Evolutionary conservation across 495 filamentous ascomycete species (phyloP).

Genomic region (Penicillium dipodomyicola): DNA sequence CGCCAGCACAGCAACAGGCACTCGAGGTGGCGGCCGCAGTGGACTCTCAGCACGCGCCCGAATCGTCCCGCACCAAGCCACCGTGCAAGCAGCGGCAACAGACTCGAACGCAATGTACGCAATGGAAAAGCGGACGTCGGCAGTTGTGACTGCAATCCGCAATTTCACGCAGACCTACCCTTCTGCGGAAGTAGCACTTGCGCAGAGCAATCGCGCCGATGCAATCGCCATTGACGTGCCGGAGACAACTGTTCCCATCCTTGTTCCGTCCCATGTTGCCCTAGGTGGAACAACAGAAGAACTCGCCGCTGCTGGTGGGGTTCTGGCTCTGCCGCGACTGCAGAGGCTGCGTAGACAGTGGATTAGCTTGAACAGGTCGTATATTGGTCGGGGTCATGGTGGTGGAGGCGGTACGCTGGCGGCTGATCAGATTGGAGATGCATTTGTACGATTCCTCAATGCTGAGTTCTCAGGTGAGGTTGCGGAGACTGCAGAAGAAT

Average conservation of each 20-base stretch:
- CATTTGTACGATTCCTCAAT: slow-evolving; percentile 51
- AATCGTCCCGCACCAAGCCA: slow-evolving; percentile 77
- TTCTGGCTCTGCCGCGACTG: slow-evolving; percentile 68
- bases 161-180: slow-evolving; percentile 50
- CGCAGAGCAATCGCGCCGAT: slow-evolving; percentile 37
- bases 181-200: slow-evolving; percentile 45
- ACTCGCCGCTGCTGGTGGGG: slow-evolving; percentile 45
- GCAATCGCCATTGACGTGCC: slow-evolving; percentile 45
- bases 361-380: slow-evolving; percentile 68
- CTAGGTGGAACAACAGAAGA: slow-evolving; percentile 42
- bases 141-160: slow-evolving; percentile 71
- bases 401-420: slow-evolving; percentile 29
- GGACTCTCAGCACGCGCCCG: slow-evolving; percentile 26
- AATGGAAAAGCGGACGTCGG: slow-evolving; percentile 81
- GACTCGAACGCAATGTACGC: slow-evolving; percentile 79
- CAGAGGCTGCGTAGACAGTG: slow-evolving; percentile 85
- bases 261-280: slow-evolving; percentile 53
- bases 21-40: slow-evolving; percentile 18
- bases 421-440: slow-evolving; percentile 40
- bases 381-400: slow-evolving; percentile 35
- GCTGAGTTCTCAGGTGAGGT: slow-evolving; percentile 36
- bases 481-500: slow-evolving; percentile 15
- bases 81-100: slow-evolving; percentile 63
- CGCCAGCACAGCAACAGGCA: slow-evolving; percentile 33
- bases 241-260: slow-evolving; percentile 37